Conservation (phyloP, 306 rosid genomes). For the Cicer yamashitae region DNA sequence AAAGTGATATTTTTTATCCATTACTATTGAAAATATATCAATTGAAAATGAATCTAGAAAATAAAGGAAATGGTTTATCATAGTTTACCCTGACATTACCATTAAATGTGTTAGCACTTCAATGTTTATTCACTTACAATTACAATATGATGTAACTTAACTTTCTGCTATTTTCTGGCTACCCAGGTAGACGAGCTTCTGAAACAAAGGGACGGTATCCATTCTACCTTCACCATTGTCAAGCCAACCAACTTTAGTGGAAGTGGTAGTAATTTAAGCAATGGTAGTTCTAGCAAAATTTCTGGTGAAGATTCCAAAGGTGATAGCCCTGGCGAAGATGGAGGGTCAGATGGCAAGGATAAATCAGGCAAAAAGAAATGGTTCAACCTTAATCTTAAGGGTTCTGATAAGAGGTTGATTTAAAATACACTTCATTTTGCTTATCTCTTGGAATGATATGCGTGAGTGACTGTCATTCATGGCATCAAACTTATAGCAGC, state of each 20-base stretch:
- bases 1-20: not conserved
- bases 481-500: slow-evolving; percentile 44
- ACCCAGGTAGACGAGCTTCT: slow-evolving; percentile 95
- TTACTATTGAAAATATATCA: not conserved
- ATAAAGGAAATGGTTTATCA: not conserved
- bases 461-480: slow-evolving; percentile 41
- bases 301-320: slow-evolving; percentile 66
- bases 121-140: not conserved
- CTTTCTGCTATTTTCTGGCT: slow-evolving; percentile 19
- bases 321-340: slow-evolving; percentile 83
- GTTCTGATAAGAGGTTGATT: slow-evolving; percentile 66
- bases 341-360: slow-evolving; percentile 88
- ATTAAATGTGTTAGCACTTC: not conserved
- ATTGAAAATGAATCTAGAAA: not conserved
- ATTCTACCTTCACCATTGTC: slow-evolving; percentile 71
- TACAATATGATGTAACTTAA: slow-evolving; percentile 7
- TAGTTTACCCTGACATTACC: not conserved
- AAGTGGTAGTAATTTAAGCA: slow-evolving; percentile 60
- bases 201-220: slow-evolving; percentile 86
- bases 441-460: slow-evolving; percentile 39
- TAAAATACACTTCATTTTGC: slow-evolving; percentile 42
- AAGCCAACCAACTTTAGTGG: slow-evolving; percentile 49
- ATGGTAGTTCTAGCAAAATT: slow-evolving; percentile 78
- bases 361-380: slow-evolving; percentile 90
- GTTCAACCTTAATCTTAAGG: slow-evolving; percentile 82